Evolutionary conservation across 2,329 filamentous ascomycete genomes (phyloP).

Genomic region (Dactylellina sp.): DNA sequence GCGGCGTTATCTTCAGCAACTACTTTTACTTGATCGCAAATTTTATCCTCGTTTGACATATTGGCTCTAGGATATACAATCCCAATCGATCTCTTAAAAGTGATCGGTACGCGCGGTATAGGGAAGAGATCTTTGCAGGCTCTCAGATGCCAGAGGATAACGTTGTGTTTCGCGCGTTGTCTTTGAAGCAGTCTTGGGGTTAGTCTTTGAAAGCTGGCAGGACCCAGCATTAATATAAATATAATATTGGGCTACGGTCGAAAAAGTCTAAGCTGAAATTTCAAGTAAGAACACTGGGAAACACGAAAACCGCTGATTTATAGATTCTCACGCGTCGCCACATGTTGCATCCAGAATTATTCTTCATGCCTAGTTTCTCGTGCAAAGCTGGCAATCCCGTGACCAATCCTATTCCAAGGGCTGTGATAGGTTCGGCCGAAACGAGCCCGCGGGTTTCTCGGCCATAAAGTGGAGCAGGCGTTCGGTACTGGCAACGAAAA

Average conservation of each 20-base stretch:
- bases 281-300: no score
- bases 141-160: not conserved
- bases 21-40: slow-evolving; percentile 36
- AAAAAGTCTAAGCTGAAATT: no score
- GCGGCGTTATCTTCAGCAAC: slow-evolving; percentile 34
- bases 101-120: not conserved
- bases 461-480: not conserved
- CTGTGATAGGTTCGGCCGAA: slow-evolving; percentile 41
- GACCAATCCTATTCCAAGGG: slow-evolving; percentile 1
- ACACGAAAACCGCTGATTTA: no score
- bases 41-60: slow-evolving; percentile 34
- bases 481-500: not conserved
- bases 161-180: slow-evolving; percentile 52
- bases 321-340: not conserved
- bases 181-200: not conserved
- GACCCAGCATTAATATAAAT: no score
- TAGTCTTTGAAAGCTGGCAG: not conserved
- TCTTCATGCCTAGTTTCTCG: slow-evolving; percentile 9
- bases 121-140: no score
- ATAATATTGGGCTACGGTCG: no score
- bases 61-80: not conserved
- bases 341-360: not conserved
- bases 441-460: slow-evolving; percentile 16
- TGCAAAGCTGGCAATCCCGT: slow-evolving; percentile 29
- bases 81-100: not conserved